Evolutionary conservation across 2,329 filamentous ascomycete genomes (phyloP).

Genomic region (Talaromyces sp.): DNA sequence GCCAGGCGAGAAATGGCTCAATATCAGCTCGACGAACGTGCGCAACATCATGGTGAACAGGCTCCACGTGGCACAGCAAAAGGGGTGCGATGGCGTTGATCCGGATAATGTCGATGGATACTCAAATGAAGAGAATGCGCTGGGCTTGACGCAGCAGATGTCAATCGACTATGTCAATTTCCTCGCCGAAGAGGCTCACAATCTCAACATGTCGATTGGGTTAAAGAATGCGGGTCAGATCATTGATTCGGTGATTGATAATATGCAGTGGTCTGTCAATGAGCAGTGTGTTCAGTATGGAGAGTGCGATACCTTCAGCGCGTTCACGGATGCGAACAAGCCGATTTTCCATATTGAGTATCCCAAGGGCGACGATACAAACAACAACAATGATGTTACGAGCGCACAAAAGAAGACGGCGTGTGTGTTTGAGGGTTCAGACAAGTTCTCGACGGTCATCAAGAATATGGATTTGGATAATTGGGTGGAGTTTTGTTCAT

Average conservation of each 20-base stretch:
- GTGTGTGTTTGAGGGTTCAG: conserved; percentile 48
- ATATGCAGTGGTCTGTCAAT: conserved; percentile 65
- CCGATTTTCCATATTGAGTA: conserved; percentile 74
- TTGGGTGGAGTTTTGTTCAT: conserved; percentile 57
- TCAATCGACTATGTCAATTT: conserved; percentile 59
- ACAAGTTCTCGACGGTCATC: conserved; percentile 60
- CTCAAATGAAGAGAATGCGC: conserved; percentile 60
- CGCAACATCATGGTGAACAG: conserved; percentile 61
- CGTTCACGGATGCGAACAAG: conserved; percentile 59
- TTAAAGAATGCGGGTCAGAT: conserved; percentile 67
- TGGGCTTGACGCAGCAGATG: conserved; percentile 51
- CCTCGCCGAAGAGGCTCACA: conserved; percentile 54
- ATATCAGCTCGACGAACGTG: conserved; percentile 57
- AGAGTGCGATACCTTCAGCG: conserved; percentile 58
- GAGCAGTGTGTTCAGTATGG: conserved; percentile 63
- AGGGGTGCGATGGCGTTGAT: conserved; percentile 67
- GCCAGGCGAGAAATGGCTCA: conserved; percentile 65
- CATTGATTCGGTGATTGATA: conserved; percentile 48
- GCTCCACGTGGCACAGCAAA: conserved; percentile 56
- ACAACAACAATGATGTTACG: conserved; percentile 34
- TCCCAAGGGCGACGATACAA: conserved; percentile 48
- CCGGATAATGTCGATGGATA: conserved; percentile 69
- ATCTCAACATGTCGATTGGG: conserved; percentile 58
- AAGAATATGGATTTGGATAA: conserved; percentile 63
- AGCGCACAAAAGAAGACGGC: conserved; percentile 35